A percentile compares a stretch with the other conserved stretches of the same genome.
These are phyloP conservation scores for Mycena rebaudengoi DNA, from an alignment of 768 basidiomycete species.

Conservation along the genomic window DNA sequence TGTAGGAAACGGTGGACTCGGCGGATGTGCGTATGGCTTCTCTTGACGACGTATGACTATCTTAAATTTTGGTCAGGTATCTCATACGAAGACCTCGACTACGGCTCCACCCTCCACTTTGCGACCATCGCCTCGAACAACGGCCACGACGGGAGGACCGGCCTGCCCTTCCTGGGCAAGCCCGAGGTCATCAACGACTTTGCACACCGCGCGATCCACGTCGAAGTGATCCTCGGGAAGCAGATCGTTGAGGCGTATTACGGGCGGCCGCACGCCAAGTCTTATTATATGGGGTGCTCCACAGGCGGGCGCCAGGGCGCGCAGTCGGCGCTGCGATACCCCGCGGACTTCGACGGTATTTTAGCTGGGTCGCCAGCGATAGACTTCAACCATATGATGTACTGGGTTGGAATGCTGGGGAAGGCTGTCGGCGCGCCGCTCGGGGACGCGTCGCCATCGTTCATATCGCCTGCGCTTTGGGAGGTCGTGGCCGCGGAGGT, in stretches of 20 bases:
- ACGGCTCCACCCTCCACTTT: neutral
- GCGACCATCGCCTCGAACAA: neutral
- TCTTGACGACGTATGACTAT: neutral
- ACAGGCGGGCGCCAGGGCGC: no score
- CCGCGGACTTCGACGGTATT: neutral
- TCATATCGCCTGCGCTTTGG: neutral
- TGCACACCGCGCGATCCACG: neutral
- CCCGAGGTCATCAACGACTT: neutral
- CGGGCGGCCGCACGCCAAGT: neutral
- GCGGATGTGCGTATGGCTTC: neutral
- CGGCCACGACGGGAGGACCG: neutral
- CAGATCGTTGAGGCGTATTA: neutral
- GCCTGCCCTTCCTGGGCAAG: neutral
- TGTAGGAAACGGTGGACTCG: no score
- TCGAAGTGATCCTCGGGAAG: neutral
- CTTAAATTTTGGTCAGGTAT: neutral
- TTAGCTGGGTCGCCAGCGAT: neutral
- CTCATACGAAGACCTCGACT: neutral
- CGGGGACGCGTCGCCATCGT: neutral
- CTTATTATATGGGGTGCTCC: neutral
- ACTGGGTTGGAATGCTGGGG: neutral
- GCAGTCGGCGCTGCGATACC: neutral
- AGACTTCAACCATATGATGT: neutral
- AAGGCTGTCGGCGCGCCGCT: neutral
- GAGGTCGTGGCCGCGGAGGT: neutral